phyloP scores from a whole-genome alignment of 2,329 filamentous ascomycete genomes.

The Zelopaecilomyces penicillatus region DNA sequence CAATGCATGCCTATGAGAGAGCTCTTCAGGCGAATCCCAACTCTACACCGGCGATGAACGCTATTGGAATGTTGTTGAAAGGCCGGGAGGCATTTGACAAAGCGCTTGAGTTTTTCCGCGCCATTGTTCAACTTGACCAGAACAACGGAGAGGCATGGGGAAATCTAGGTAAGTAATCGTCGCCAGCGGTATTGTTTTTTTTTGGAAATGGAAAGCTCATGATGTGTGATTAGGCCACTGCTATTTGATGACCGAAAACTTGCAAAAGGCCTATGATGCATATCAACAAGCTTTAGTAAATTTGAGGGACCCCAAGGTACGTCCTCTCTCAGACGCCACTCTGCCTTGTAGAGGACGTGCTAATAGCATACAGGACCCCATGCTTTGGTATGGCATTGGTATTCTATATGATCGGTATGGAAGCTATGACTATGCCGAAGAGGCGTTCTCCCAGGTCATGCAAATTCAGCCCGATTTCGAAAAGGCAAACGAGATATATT shows the following conservation, averaged over 20 bases:
- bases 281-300: conserved; percentile 95
- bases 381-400: conserved; percentile 97
- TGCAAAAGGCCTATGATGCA: conserved; percentile 92
- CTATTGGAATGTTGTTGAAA: conserved; percentile 83
- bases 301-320: conserved; percentile 82
- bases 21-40: conserved; percentile 80
- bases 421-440: conserved; percentile 92
- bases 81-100: conserved; percentile 90
- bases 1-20: conserved; percentile 83
- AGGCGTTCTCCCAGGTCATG: conserved; percentile 98
- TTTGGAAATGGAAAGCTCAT: background rate
- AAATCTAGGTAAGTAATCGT: conserved; percentile 64
- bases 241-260: conserved; percentile 96
- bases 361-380: conserved; percentile 61
- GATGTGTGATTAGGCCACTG: conserved; percentile 64
- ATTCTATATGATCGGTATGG: conserved; percentile 96
- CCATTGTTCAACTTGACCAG: conserved; percentile 80
- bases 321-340: conserved; percentile 11
- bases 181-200: conserved; percentile 1
- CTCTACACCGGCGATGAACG: conserved; percentile 87
- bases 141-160: conserved; percentile 95
- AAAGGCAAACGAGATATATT: conserved; percentile 98
- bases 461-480: conserved; percentile 96
- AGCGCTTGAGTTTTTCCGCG: conserved; percentile 86
- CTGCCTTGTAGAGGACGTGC: background rate